phyloP scores from a whole-genome alignment of 495 filamentous ascomycete species.

The Penicillium angulare region DNA sequence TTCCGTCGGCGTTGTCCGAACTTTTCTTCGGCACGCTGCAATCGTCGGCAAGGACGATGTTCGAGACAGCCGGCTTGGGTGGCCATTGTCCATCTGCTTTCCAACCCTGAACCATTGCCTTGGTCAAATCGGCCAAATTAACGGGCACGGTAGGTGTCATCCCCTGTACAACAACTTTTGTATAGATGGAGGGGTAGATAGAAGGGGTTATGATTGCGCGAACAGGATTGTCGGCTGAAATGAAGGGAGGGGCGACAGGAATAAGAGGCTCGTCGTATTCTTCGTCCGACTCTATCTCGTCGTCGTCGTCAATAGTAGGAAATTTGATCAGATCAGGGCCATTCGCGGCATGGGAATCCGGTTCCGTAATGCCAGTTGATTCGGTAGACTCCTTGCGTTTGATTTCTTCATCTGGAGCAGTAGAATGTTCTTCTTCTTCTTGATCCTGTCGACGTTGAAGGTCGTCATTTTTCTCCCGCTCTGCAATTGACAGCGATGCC shows the following conservation, averaged over 20 bases:
- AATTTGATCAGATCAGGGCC: not conserved
- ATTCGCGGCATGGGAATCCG: slow-evolving; percentile 15
- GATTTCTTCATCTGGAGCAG: slow-evolving; percentile 21
- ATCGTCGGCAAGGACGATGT: slow-evolving; percentile 34
- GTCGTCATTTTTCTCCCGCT: slow-evolving; percentile 20
- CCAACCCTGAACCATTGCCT: slow-evolving; percentile 88
- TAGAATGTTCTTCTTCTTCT: slow-evolving; percentile 27
- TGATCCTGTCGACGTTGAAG: slow-evolving; percentile 11
- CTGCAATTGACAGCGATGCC: slow-evolving; percentile 23
- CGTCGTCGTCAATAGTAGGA: slow-evolving; percentile 14
- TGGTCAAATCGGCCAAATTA: slow-evolving; percentile 76
- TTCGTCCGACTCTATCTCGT: slow-evolving; percentile 26
- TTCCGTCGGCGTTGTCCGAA: slow-evolving; percentile 8
- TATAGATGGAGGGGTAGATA: slow-evolving; percentile 81
- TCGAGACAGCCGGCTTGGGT: slow-evolving; percentile 52
- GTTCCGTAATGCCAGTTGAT: slow-evolving; percentile 34
- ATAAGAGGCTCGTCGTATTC: slow-evolving; percentile 47
- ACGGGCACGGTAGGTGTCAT: slow-evolving; percentile 82
- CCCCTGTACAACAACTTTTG: slow-evolving; percentile 75
- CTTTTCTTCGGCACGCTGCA: slow-evolving; percentile 25
- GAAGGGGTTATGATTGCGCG: slow-evolving; percentile 67
- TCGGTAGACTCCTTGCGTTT: slow-evolving; percentile 30
- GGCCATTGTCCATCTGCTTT: slow-evolving; percentile 95
- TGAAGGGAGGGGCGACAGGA: slow-evolving; percentile 62
- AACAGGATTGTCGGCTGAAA: slow-evolving; percentile 67